These are phyloP conservation scores for Trichophyton benhamiae DNA, from an alignment of 2,329 filamentous ascomycete species.

Conservation along the genomic window DNA sequence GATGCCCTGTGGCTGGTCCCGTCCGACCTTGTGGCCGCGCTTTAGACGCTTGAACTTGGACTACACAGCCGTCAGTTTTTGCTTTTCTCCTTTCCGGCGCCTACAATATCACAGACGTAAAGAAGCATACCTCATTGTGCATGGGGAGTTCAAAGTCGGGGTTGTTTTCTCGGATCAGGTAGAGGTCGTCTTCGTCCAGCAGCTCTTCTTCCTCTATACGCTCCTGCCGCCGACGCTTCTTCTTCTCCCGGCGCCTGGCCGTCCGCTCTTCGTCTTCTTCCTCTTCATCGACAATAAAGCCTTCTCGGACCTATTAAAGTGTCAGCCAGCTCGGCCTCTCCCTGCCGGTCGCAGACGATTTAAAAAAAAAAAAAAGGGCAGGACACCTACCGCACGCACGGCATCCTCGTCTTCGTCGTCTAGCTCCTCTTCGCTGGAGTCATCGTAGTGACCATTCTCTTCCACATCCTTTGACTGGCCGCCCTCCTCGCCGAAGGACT, in stretches of 20 bases:
- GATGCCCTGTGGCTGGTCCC: constrained; percentile 53
- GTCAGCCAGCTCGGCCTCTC: not conserved
- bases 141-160: constrained; percentile 57
- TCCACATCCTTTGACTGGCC: constrained; percentile 38
- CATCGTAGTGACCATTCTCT: constrained; percentile 48
- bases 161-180: constrained; percentile 77
- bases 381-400: constrained; percentile 51
- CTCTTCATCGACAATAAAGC: constrained; percentile 91
- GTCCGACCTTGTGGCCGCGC: constrained; percentile 66
- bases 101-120: not conserved
- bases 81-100: no score
- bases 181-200: constrained; percentile 89
- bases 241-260: constrained; percentile 50
- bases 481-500: constrained; percentile 65
- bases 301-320: constrained; percentile 62
- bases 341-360: not conserved
- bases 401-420: constrained; percentile 87
- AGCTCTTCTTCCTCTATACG: constrained; percentile 70
- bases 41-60: constrained; percentile 95
- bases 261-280: constrained; percentile 62
- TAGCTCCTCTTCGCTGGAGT: constrained; percentile 85
- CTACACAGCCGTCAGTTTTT: not conserved
- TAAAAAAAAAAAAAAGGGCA: not conserved
- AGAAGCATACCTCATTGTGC: constrained; percentile 50
- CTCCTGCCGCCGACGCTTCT: constrained; percentile 64